A percentile compares a stretch with the other conserved stretches of the same genome.
These are phyloP conservation scores for Jaenimonas drosophilae DNA, from an alignment of 208 protist genomes.

Conservation along the genomic window DNA sequence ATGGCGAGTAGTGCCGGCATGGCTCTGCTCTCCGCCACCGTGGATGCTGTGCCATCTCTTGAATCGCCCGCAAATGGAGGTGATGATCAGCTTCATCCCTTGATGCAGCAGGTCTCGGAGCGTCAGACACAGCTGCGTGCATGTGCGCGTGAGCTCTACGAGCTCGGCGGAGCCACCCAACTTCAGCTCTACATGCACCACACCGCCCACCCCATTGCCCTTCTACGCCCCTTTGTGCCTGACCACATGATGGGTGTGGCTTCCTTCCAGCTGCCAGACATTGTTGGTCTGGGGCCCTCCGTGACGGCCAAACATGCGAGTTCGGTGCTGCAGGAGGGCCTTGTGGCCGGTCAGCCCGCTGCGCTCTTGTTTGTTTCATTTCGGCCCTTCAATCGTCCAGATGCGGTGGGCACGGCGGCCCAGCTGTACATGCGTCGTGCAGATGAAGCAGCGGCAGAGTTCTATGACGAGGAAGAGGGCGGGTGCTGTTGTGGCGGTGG, in stretches of 20 bases:
- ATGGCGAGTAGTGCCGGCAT: not conserved
- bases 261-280: not conserved
- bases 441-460: not conserved
- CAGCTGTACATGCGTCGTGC: not conserved
- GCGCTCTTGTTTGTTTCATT: slow-evolving; percentile 6
- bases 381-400: slow-evolving; percentile 6
- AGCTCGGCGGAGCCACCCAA: slow-evolving; percentile 1
- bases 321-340: slow-evolving; percentile 5
- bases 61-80: not conserved
- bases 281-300: slow-evolving; percentile 1
- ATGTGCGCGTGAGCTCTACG: not conserved
- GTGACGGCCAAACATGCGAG: not conserved
- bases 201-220: not conserved
- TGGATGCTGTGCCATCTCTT: not conserved
- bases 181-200: slow-evolving; percentile 8
- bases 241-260: slow-evolving; percentile 2
- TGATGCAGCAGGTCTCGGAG: slow-evolving; percentile 1
- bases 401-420: not conserved
- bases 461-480: slow-evolving; percentile 1
- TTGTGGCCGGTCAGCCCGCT: slow-evolving; percentile 1
- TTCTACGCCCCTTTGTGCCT: slow-evolving; percentile 7
- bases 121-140: not conserved
- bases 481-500: not conserved
- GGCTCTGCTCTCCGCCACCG: not conserved
- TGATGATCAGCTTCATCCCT: not conserved